Conservation (phyloP, 2,329 filamentous ascomycete species). For the Cordyceps pruinosa region DNA sequence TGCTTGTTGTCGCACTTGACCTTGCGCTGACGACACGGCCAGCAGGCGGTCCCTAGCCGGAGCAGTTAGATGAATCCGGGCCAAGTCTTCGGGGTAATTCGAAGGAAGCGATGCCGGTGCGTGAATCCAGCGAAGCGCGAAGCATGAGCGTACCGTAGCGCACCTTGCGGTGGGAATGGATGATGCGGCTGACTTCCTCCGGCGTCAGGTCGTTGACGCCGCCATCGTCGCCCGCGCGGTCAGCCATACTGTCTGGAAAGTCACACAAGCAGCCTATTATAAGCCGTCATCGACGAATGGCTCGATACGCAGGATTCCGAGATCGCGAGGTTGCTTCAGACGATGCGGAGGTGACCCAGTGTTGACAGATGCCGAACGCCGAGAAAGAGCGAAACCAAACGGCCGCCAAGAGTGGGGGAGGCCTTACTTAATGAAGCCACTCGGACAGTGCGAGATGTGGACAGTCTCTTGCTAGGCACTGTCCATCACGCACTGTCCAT, state of each 20-base stretch:
- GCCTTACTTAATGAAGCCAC: not conserved
- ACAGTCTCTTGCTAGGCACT: not conserved
- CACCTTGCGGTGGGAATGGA: conserved; percentile 62
- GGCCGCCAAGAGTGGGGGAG: not conserved
- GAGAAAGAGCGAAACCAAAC: conserved; percentile 20
- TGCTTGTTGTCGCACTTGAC: conserved; percentile 65
- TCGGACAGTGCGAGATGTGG: not conserved
- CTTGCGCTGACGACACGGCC: conserved; percentile 61
- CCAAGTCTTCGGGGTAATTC: no score
- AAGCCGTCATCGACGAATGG: not conserved
- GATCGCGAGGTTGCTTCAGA: conserved; percentile 16
- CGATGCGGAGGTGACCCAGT: conserved; percentile 17
- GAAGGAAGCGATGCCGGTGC: no score
- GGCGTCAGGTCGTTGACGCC: conserved; percentile 52
- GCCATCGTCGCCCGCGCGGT: conserved; percentile 37
- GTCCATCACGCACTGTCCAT: not conserved
- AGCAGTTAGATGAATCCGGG: not conserved
- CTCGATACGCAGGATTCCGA: conserved; percentile 16
- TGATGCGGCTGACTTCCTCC: conserved; percentile 61
- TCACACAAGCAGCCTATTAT: not conserved
- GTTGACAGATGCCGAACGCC: conserved; percentile 31
- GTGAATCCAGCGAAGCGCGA: not conserved
- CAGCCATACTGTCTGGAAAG: conserved; percentile 31
- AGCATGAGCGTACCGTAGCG: conserved; percentile 50
- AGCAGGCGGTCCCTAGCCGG: conserved; percentile 52